Evolutionary conservation across 2,329 filamentous ascomycete species (phyloP), one percentile per base, ranked within the genome.

Genomic region (Tetracladium maxilliforme): DNA sequence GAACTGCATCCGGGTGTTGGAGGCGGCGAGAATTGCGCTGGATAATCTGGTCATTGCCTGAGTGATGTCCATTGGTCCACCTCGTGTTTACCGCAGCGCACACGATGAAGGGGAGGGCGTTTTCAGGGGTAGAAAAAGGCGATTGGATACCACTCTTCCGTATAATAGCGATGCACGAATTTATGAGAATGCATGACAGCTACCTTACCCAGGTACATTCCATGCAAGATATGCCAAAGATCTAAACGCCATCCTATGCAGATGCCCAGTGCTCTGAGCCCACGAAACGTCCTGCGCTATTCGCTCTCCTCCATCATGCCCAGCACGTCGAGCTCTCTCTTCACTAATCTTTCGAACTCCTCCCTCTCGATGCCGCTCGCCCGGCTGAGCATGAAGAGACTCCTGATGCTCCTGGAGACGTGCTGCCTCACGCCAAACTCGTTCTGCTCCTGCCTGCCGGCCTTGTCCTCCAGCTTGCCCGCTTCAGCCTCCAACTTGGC

Each of bases 361-460:
- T 69, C 67, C 22, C 72, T 58, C 25, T 78, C 70, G 36, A 90
- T 84, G 1, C 80, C 80, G 13, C 70, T 70, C 2, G 72, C 64
- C 21, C 64, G 66, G 14, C 79, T 73, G 33, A 90, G 51, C 35
- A 77, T 52, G 46, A 71, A 87, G 35, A 90, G 49, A 46, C 76
- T 84, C 56, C 81, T 77, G 28, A 90, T 66, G 41, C 73, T 79
- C 7, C 76, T 73, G 18, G 72, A 74, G 22, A 90, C 71, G 48
- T 87, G 80, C 49, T 84, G 75, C 48, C 78, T 79, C 27, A 90
- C 69, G 10, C 72, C 78, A 28, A 77, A 66, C 48, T 84, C 77
- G 28, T 60, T 69, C 38, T 73, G 66, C 30, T 71, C 68, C 36
- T 64, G 63, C 33, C 56, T 58, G 19, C 56, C 59, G 3, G 65